Percentiles rank a stretch among this genome's conserved stretches.
These are phyloP conservation scores for Davidsoniella eucalypti DNA, from an alignment of 2,329 filamentous ascomycete species.

Conservation along the genomic window DNA sequence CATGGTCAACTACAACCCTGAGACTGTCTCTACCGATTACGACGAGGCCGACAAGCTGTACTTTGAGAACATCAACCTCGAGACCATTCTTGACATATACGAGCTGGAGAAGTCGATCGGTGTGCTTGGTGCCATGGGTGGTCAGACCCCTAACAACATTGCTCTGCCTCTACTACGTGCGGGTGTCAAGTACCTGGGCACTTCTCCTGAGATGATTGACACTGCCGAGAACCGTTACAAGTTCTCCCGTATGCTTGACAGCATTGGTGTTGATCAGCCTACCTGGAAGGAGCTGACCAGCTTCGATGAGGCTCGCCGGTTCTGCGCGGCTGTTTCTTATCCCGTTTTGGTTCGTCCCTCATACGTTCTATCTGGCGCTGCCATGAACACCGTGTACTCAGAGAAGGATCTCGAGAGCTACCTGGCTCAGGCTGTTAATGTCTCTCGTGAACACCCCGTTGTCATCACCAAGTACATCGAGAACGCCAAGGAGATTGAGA, in stretches of 20 bases:
- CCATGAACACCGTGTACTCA: slow-evolving; percentile 99
- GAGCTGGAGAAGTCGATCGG: slow-evolving; percentile 68
- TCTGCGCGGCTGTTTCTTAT: slow-evolving; percentile 80
- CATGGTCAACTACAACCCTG: slow-evolving; percentile 90
- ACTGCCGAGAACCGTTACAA: slow-evolving; percentile 95
- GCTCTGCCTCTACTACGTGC: slow-evolving; percentile 74
- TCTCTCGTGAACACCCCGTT: slow-evolving; percentile 88
- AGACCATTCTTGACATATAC: slow-evolving; percentile 87
- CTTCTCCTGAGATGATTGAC: slow-evolving; percentile 98
- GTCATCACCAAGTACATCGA: slow-evolving; percentile 99
- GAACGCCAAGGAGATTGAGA: slow-evolving; percentile 98
- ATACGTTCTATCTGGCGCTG: slow-evolving; percentile 90
- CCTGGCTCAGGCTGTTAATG: slow-evolving; percentile 77
- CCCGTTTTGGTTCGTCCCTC: slow-evolving; percentile 90
- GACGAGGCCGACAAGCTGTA: slow-evolving; percentile 90
- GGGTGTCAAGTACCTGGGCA: slow-evolving; percentile 85
- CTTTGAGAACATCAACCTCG: slow-evolving; percentile 87
- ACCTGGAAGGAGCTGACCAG: slow-evolving; percentile 96
- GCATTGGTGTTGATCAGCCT: slow-evolving; percentile 87
- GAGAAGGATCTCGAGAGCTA: slow-evolving; percentile 81
- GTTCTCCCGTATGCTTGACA: slow-evolving; percentile 94
- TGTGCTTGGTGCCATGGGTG: slow-evolving; percentile 89
- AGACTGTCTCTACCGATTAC: slow-evolving; percentile 80
- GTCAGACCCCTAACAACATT: slow-evolving; percentile 96
- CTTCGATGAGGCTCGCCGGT: slow-evolving; percentile 73